Evolutionary conservation across 2,329 filamentous ascomycete genomes (phyloP), one percentile per base, ranked within the genome.

Genomic region (Exophiala sideris): DNA sequence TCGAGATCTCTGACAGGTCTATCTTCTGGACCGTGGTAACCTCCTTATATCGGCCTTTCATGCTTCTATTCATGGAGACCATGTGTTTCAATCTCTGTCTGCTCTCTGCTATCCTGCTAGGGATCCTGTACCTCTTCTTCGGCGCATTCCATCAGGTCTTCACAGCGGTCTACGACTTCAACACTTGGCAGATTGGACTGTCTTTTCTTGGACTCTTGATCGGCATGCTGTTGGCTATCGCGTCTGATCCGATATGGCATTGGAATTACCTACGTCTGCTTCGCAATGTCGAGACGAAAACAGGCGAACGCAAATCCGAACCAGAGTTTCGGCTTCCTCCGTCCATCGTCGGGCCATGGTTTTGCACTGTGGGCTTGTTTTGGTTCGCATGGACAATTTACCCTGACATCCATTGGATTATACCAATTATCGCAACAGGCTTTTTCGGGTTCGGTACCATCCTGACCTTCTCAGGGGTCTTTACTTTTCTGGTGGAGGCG

Each of bases 341-440:
- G 33, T 72, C 85, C 16, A 87, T 91, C 48, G 68, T 79, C 6
- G 92, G 91, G n/a, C 85, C 85, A 0, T 71, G 90, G 41, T 71
- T 95, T 8, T 89, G 94, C 32, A 89, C 91, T 4, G 76, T 88
- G 52, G 89, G 89, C 5, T 73, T 97, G 12, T 95, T 96, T 70
- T 87, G 89, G 73, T 96, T 96, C 71, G 90, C 84, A 7, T 96
- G 90, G 88, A 91, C 88, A 3, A 87, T 87, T 11, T 91, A 85
- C 68, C 70, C 84, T 47, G 79, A 71, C 62, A 81, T 96, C 45
- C 86, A 89, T 71, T 92, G 85, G 85, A 87, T 89, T 57, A 79
- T 85, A 42, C 86, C 87, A 21, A 85, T 90, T 61, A 85, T 91
- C 70, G 88, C 85, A 16, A 87, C 84, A 24, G 78, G 70, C 39